Base-by-base conservation (phyloP, 2,329 filamentous ascomycete genomes). In the Tolypocladium nubicola region DNA sequence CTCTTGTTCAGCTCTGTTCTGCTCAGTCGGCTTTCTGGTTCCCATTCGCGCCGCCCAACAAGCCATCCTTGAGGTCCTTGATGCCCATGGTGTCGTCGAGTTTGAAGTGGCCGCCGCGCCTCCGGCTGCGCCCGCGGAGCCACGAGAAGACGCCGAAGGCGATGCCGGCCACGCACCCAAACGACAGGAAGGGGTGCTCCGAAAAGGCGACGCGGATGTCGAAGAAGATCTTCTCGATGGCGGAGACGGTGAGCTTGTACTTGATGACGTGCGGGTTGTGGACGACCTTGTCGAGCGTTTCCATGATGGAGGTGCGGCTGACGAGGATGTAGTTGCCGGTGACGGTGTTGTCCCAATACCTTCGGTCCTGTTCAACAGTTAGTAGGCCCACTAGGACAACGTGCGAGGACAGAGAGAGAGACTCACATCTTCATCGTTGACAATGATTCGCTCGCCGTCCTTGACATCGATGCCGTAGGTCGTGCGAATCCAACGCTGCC, bases 351-450 rank as follows among this genome's bases (percentile, higher is more conserved):
- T 99, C 94, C 94, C 94, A 99, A 76, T 96, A 99, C 62, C 88
- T 86, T 65, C 89, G 91, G 75, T 90, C 91, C 90, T 96, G 67
- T 59, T 30, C 8, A 13, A 33, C 37, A 14, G 45, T 61, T 45
- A 45, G 53, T 9, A 16, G 26, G 8, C 19, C 7, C 38, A 16
- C 35, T 2, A 5, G 3, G 13, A 9, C 9, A 26, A 6, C 1
- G 11, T 1, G 7, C 1, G 2, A 16, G 8, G 16, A 19, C 14
- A 14, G 16, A 3, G 13, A 39, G 14, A 7, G 5, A 19, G 10
- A 79, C 89, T 87, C 78, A 96, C 91, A 71, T 96, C 91, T 78
- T 97, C 90, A 66, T 99, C 94, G 64, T 97, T 97, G 74, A 99
- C 94, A 59, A 99, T 88, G 57, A 99, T 89, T 61, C 90, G 85